Base-by-base conservation (phyloP, 805 yeast genomes). In the Kuraishia capsulata region DNA sequence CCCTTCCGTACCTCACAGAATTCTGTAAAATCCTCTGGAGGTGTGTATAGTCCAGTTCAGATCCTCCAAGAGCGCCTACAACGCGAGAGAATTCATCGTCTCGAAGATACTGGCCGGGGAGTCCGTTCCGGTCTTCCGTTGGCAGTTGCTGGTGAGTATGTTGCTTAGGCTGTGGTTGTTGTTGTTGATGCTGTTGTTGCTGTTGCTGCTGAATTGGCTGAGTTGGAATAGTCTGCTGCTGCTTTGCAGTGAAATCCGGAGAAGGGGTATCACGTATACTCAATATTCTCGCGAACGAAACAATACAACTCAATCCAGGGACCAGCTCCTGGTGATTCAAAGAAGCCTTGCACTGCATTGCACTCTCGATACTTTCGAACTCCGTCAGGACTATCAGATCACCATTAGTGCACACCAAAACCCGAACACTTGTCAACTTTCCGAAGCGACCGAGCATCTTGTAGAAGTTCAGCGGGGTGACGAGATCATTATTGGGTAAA, bases 271-370 rank as follows among this genome's bases (percentile, higher is more conserved):
- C 41, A 71, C 69, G 0, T 30, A 52, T 35, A n/a, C 46, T 41
- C 21, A 58, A 41, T 24, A 87, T 73, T 51, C 81, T 84, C 3
- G 96, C 97, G 67, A 87, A 92, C 0, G 89, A 85, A 29, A 87
- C 85, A 30, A 76, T 65, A 54, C 92, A 76, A 14, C 81, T 76
- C 20, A 74, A 68, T 3, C 95, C 95, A 2, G 90, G 85, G 43
- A 78, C 73, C 30, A 90, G 67, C 51, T 90, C 96, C 46, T 80
- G 78, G 45, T 88, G 94, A 51, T 83, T 86, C 52, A 89, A 71
- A 36, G 69, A 75, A 13, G 85, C 82, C 52, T 80, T 78, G 37
- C 96, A 87, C 35, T 69, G 72, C 68, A 84, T 76, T 6, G 98
- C 95, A 24, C 76, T 64, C 37, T 86, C 95, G 4, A 82, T 60